Evolutionary conservation across 2,329 filamentous ascomycete species (phyloP), one percentile per base, ranked within the genome.

Genomic region (Fusarium albosuccineum): DNA sequence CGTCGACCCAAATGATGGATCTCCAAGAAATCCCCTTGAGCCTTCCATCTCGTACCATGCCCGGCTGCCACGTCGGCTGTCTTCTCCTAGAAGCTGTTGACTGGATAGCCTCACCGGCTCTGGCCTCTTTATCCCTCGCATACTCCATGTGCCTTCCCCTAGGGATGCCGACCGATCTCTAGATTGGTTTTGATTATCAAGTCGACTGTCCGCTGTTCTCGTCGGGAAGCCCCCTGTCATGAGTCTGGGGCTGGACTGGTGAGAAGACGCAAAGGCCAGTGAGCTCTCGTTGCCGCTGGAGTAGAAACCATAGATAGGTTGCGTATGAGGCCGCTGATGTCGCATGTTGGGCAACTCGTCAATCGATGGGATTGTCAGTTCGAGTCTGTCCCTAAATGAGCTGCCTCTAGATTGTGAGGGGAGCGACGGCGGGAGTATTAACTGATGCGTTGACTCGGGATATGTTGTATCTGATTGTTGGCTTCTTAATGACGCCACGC

Each of bases 221-320:
- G 30, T 49, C 62, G 53, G 61, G 42, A 37, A 68, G 51, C 3
- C 37, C 9, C 64, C 55, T 3, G 64, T 67, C 30, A 70, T 37
- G 26, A 73, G 64, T 11, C 71, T 67, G 16, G 71, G 71, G 14
- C 71, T 73, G 11, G 71, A 73, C 52, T 71, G 66, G 27, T 73
- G 68, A 17, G 67, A 73, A 13, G 71, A 71, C 22, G 76, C 75
- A 17, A 80, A 72, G 2, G 73, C 78, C 8, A 74, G 71, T 6
- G 78, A 79, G 60, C 78, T 79, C 6, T 74, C 73, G 14, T 75
- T 78, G 4, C 70, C 73, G 9, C 70, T 74, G 0, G 78, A 78
- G 26, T 71, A 73, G 6, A 69, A 59, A 6, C 63, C 75, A 8
- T 69, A 66, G 34, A 70, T 70, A 16, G 68, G 57, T 13, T 69